A percentile compares a stretch with the other conserved stretches of the same genome.
These are phyloP conservation scores for Ceratorhiza oryzae-sativae DNA, from an alignment of 1,284 basidiomycete genomes.

Conservation along the genomic window DNA sequence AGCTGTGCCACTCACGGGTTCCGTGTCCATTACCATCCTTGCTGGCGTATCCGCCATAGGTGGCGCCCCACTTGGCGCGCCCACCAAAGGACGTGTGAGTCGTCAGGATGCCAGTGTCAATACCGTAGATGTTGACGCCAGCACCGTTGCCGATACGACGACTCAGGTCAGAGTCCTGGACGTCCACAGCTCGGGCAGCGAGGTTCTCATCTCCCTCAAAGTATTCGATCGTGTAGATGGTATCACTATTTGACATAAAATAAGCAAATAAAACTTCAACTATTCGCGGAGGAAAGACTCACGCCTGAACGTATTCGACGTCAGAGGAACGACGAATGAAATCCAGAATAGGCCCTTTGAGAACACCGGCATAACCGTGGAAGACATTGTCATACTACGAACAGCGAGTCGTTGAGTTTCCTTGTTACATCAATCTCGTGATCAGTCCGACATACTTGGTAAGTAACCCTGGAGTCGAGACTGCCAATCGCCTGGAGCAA, in stretches of 20 bases:
- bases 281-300: background rate
- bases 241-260: constrained; percentile 9
- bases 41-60: constrained; percentile 54
- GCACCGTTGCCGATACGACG: constrained; percentile 10
- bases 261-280: background rate
- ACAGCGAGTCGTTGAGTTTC: background rate
- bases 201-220: background rate
- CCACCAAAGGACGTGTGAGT: constrained; percentile 39
- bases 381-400: constrained; percentile 39
- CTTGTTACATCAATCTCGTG: background rate
- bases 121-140: constrained; percentile 39
- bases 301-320: constrained; percentile 40
- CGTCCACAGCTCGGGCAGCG: constrained; percentile 12
- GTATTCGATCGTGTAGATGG: constrained; percentile 26
- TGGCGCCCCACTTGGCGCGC: constrained; percentile 41
- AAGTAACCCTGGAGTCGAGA: constrained; percentile 28
- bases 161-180: constrained; percentile 13
- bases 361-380: constrained; percentile 42
- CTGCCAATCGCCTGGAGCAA: constrained; percentile 15
- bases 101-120: constrained; percentile 39
- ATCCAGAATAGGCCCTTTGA: constrained; percentile 34
- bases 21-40: constrained; percentile 42
- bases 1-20: constrained; percentile 19
- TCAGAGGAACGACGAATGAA: constrained; percentile 37
- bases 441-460: constrained; percentile 19